Percentiles rank a stretch among this genome's conserved stretches.
phyloP scores from a whole-genome alignment of 2,329 filamentous ascomycete species.

The Cladophialophora psammophila region DNA sequence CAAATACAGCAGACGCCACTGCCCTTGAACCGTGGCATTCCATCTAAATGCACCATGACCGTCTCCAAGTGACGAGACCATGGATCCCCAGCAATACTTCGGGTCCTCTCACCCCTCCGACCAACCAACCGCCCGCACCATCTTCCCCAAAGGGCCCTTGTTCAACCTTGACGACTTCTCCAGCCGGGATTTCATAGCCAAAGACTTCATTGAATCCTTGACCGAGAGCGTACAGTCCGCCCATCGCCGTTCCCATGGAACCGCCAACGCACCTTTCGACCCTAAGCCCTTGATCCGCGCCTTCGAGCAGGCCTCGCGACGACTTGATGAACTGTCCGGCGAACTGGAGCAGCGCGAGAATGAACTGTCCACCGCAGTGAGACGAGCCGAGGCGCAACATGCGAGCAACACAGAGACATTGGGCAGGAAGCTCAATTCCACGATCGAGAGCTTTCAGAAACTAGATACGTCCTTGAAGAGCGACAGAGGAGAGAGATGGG shows the following conservation, averaged over 20 bases:
- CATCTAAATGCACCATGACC: background rate
- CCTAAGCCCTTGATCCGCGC: slow-evolving; percentile 95
- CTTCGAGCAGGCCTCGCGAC: slow-evolving; percentile 75
- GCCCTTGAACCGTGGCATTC: slow-evolving; percentile 1
- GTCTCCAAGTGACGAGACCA: slow-evolving; percentile 14
- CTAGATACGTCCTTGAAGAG: slow-evolving; percentile 81
- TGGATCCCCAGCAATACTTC: slow-evolving; percentile 31
- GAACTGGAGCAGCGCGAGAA: slow-evolving; percentile 91
- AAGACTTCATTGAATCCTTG: slow-evolving; percentile 94
- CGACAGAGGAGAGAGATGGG: slow-evolving; percentile 49
- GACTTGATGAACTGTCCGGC: slow-evolving; percentile 65
- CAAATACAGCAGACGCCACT: background rate
- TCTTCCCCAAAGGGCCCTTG: slow-evolving; percentile 79
- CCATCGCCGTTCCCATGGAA: slow-evolving; percentile 72
- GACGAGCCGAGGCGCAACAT: slow-evolving; percentile 89
- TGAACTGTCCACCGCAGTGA: slow-evolving; percentile 86
- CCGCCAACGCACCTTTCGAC: slow-evolving; percentile 71
- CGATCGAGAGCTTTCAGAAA: slow-evolving; percentile 89
- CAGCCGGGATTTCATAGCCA: slow-evolving; percentile 92
- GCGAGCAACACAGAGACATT: slow-evolving; percentile 88
- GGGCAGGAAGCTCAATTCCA: slow-evolving; percentile 87
- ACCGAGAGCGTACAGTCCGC: slow-evolving; percentile 83
- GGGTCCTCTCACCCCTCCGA: slow-evolving; percentile 27
- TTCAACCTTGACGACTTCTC: slow-evolving; percentile 91
- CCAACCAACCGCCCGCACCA: slow-evolving; percentile 61